phyloP scores from a whole-genome alignment of 225 moss, liverwort and hornwort species.

The Physcomitrium patens region DNA sequence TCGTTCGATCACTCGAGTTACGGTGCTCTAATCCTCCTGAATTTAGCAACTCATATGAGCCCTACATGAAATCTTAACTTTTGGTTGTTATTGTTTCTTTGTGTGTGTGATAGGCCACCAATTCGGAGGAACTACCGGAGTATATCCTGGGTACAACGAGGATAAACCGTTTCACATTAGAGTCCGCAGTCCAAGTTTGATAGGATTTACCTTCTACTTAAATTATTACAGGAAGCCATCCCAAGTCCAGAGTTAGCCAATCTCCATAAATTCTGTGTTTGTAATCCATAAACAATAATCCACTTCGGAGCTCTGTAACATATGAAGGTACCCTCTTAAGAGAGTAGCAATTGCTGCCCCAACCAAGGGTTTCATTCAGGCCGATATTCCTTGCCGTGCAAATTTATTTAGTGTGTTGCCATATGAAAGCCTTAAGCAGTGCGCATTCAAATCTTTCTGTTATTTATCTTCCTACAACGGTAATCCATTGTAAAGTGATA shows the following conservation, averaged over 20 bases:
- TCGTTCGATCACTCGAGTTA: not conserved
- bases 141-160: slow-evolving; percentile 66
- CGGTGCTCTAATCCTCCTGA: not conserved
- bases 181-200: slow-evolving; percentile 51
- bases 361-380: not conserved
- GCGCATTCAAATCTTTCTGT: too few species aligned
- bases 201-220: not conserved
- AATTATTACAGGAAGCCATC: not conserved
- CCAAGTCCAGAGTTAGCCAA: slow-evolving; percentile 1
- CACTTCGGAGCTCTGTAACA: slow-evolving; percentile 3
- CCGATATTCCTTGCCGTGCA: not conserved
- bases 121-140: slow-evolving; percentile 63
- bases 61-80: too few species aligned
- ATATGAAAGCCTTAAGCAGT: too few species aligned
- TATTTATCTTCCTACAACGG: too few species aligned
- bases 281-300: slow-evolving; percentile 1
- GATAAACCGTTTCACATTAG: slow-evolving; percentile 63
- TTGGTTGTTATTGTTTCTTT: not conserved
- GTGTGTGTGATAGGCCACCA: slow-evolving; percentile 50
- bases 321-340: not conserved
- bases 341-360: slow-evolving; percentile 8
- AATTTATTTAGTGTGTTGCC: not conserved
- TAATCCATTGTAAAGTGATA: too few species aligned
- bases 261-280: not conserved
- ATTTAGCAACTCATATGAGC: too few species aligned